Conservation (phyloP, 177 flowering plant genomes). For the Vitis hybrid region DNA sequence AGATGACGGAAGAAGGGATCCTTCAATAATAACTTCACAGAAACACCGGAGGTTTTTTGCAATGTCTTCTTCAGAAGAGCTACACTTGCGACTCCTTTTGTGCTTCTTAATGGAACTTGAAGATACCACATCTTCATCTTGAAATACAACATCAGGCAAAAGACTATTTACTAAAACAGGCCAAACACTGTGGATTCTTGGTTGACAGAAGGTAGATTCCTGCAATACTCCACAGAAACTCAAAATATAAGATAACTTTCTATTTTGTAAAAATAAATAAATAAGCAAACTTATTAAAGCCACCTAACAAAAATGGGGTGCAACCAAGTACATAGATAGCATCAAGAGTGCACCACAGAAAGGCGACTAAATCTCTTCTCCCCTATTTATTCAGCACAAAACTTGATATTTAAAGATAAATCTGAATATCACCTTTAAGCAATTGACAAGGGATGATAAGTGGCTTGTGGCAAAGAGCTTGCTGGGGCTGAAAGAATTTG, state of each 20-base stretch:
- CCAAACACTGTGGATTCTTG: constrained; percentile 90
- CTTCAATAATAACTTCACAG: constrained; percentile 76
- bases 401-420: neutral
- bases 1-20: constrained; percentile 80
- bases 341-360: too few relatives aligned
- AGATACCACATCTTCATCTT: constrained; percentile 46
- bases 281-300: too few relatives aligned
- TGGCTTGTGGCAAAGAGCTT: constrained; percentile 59
- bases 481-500: constrained; percentile 63
- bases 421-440: constrained; percentile 69
- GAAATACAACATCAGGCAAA: constrained; percentile 56
- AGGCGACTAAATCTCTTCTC: neutral
- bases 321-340: too few relatives aligned
- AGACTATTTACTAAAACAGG: constrained; percentile 63
- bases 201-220: constrained; percentile 98
- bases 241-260: neutral
- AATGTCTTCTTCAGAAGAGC: constrained; percentile 70
- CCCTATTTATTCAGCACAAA: neutral
- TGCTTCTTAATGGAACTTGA: constrained; percentile 57
- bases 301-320: too few relatives aligned
- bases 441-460: constrained; percentile 54
- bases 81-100: constrained; percentile 65
- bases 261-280: neutral
- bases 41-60: constrained; percentile 52
- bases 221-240: constrained; percentile 30